Evolutionary conservation across 495 filamentous ascomycete genomes (phyloP).

Genomic region (Talaromyces thailandensis): DNA sequence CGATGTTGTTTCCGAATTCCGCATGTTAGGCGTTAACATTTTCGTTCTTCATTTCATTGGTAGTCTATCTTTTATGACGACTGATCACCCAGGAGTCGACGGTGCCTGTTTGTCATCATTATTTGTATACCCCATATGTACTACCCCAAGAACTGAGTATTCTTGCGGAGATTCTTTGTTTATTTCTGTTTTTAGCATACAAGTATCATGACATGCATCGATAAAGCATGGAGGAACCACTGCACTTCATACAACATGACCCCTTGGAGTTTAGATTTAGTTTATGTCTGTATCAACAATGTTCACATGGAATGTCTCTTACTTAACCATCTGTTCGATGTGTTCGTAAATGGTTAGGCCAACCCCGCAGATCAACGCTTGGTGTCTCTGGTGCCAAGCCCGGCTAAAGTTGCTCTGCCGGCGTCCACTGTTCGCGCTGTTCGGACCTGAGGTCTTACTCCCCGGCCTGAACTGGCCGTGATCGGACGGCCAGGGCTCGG

Average conservation of each 20-base stretch:
- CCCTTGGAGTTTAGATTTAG: not conserved
- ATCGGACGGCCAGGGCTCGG: not conserved
- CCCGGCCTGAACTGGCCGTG: not conserved
- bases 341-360: not conserved
- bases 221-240: not conserved
- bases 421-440: not conserved
- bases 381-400: not conserved
- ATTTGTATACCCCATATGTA: slow-evolving; percentile 16
- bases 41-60: not conserved
- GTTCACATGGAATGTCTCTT: not conserved
- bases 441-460: not conserved
- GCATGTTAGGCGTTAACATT: not conserved
- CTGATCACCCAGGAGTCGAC: not conserved
- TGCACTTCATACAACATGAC: not conserved
- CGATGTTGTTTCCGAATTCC: not conserved
- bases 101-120: slow-evolving; percentile 1
- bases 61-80: not conserved
- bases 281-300: not conserved
- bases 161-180: not conserved
- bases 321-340: too few species aligned
- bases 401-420: not conserved
- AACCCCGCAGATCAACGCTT: not conserved
- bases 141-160: slow-evolving; percentile 10
- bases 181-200: not conserved
- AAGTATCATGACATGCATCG: not conserved